Evolutionary conservation across 768 basidiomycete genomes (phyloP).

Genomic region (Lactarius sp.): DNA sequence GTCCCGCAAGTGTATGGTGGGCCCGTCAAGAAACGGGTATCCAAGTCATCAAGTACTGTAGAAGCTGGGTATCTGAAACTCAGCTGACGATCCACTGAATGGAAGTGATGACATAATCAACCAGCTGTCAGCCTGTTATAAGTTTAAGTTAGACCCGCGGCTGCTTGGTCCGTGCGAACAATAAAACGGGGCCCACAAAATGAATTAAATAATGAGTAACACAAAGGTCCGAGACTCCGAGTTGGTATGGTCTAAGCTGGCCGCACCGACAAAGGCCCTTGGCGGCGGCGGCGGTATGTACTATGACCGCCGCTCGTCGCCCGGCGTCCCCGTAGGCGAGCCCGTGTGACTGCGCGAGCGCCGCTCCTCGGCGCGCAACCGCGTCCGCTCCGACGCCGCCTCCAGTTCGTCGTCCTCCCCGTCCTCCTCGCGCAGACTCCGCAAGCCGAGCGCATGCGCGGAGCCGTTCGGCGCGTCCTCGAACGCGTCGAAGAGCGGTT

Average conservation of each 20-base stretch:
- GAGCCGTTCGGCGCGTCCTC: slow-evolving; percentile 45
- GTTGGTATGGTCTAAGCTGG: slow-evolving; percentile 4
- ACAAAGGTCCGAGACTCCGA: neutral
- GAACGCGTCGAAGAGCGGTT: slow-evolving; percentile 72
- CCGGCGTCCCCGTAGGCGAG: slow-evolving; percentile 8
- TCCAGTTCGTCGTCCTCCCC: slow-evolving; percentile 45
- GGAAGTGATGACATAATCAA: too few relatives aligned
- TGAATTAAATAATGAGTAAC: slow-evolving; percentile 15
- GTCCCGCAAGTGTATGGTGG: slow-evolving; percentile 88
- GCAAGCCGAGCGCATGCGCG: slow-evolving; percentile 49
- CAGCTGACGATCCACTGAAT: too few relatives aligned
- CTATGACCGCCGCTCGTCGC: slow-evolving; percentile 13
- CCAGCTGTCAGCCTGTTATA: too few relatives aligned
- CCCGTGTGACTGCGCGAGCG: slow-evolving; percentile 8
- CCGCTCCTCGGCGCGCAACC: slow-evolving; percentile 37
- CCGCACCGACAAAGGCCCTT: neutral
- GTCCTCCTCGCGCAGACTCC: slow-evolving; percentile 61
- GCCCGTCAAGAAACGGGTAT: slow-evolving; percentile 60
- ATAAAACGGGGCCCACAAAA: neutral
- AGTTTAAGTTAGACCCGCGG: too few relatives aligned
- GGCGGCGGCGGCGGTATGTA: neutral
- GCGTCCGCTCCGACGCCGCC: slow-evolving; percentile 43
- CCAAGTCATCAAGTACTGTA: too few relatives aligned
- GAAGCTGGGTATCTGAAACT: too few relatives aligned
- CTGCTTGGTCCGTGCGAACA: neutral